Base-by-base conservation (phyloP, 2,329 filamentous ascomycete species). In the Scedosporium apiospermum region DNA sequence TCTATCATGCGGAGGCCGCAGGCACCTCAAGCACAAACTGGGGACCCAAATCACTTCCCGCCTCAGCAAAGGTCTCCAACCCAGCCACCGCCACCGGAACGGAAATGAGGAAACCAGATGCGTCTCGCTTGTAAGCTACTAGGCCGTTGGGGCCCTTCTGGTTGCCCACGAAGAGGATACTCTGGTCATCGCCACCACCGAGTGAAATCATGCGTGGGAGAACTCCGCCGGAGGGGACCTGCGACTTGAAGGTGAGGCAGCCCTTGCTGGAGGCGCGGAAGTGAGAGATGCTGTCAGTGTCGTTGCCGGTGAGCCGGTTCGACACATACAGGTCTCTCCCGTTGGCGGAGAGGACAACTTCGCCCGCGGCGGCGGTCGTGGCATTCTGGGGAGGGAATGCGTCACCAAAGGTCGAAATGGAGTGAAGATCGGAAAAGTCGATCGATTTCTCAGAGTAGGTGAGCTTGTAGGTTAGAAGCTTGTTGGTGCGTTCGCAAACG, bases 281-380 rank as follows among this genome's bases (percentile, higher is more conserved):
- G 69, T 78, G 77, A 5, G 78, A 74, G 67, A 83, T 76, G 67
- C 71, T 78, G 71, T 83, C 81, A 7, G 75, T 76, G 3, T 65
- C 66, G 42, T 75, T 74, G 61, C 77, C 79, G 1, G 74, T 77
- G 27, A 81, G 65, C 3, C 81, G 78, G 74, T 83, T 83, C 44
- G 79, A 79, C 61, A 82, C 74, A 70, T 82, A 82, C 18, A 82
- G 66, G 70, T 81, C 72, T 65, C 69, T 69, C 68, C 72, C 73
- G 70, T 78, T 76, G 27, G 68, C 67, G 7, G 75, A 71, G 41
- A 82, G 68, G 63, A 74, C 69, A 46, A 83, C 68, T 69, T 78
- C 80, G 55, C 78, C 80, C 1, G 77, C 80, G 6, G 79, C 77
- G 27, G 55, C 61, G 1, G 68, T 68, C 30, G 67, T 70, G 44